Base-by-base conservation (phyloP, 202 grass and related monocot genomes). In the Schoenoplectus triqueter region DNA sequence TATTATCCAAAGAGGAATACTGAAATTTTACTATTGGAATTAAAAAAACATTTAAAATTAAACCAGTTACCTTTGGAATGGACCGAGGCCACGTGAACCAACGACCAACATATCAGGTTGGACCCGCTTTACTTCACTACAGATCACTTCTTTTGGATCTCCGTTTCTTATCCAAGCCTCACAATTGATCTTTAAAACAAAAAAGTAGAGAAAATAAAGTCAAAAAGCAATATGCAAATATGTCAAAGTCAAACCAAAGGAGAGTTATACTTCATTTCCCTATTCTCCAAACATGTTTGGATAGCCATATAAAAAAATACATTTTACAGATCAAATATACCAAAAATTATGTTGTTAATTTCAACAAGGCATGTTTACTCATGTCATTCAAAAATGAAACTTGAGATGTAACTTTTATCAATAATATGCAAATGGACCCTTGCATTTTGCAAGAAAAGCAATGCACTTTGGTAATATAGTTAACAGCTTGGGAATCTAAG, bases 121-220 rank as follows among this genome's bases (percentile, higher is more conserved):
- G 72, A 92, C 70, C 86, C 90, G 85, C 84, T 99, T 99, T 79
- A 92, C 93, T 68, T 99, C 96, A 2, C 85, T 88, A 84, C 93
- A 95, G 64, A 99, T 92, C 65, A 99, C 90, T 62, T 95, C 96
- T 77, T 95, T 95, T 80, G 93, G 93, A 85, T 94, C 93, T 66
- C 93, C 96, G 5, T 89, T 84, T 81, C 64, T 92, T 64, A 89
- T 87, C 96, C 96, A 92, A 84, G 93, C 93, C 88, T 95, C 96
- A 40, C 96, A 98, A 57, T 78, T 90, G 87, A 98, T 85, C 96
- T 98, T 18, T 79, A 18, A 1, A 59, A 78, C 3, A 2, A 57
- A 50, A 73, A 20, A 17, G 17, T 18, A 9, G n/a, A 7, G 45
- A 79, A 77, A 39, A 85, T 20, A 83, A 64, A 79, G 75, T 60